These are phyloP conservation scores for Cercis canadensis DNA, from an alignment of 306 rosid genomes.

Conservation along the genomic window DNA sequence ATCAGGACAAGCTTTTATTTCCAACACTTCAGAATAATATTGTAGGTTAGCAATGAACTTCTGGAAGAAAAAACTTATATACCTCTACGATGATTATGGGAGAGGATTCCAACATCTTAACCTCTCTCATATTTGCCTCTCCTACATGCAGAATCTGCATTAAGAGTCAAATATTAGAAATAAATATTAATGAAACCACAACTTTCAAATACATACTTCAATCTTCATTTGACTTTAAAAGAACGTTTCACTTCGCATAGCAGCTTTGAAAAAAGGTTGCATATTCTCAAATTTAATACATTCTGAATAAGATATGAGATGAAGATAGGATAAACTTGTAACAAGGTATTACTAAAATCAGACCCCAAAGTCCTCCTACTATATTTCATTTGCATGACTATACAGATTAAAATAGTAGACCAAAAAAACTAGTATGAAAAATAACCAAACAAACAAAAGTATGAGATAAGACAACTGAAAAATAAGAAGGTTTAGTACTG, in stretches of 20 bases:
- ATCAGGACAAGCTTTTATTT: constrained; percentile 28
- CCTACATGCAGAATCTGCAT: constrained; percentile 88
- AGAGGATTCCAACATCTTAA: constrained; percentile 81
- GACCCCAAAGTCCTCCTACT: not conserved
- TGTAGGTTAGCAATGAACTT: constrained; percentile 14
- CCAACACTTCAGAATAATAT: constrained; percentile 12
- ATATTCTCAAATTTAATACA: constrained; percentile 13
- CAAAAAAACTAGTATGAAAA: not conserved
- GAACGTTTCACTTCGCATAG: not conserved
- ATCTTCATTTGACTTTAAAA: not conserved
- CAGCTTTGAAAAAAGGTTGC: not conserved
- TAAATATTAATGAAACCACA: not conserved
- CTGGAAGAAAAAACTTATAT: constrained; percentile 28
- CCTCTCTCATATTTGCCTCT: constrained; percentile 76
- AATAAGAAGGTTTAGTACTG: too few relatives aligned
- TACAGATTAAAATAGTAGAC: not conserved
- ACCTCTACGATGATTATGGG: constrained; percentile 79
- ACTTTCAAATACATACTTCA: not conserved
- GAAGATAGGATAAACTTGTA: not conserved
- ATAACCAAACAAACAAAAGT: constrained; percentile 4
- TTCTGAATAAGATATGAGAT: not conserved
- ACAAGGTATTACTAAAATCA: constrained; percentile 3
- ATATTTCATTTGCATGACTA: constrained; percentile 22
- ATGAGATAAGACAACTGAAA: not conserved
- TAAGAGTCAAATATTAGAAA: constrained; percentile 34